Conservation (phyloP, 768 basidiomycete genomes). For the Suillus clintonianus region DNA sequence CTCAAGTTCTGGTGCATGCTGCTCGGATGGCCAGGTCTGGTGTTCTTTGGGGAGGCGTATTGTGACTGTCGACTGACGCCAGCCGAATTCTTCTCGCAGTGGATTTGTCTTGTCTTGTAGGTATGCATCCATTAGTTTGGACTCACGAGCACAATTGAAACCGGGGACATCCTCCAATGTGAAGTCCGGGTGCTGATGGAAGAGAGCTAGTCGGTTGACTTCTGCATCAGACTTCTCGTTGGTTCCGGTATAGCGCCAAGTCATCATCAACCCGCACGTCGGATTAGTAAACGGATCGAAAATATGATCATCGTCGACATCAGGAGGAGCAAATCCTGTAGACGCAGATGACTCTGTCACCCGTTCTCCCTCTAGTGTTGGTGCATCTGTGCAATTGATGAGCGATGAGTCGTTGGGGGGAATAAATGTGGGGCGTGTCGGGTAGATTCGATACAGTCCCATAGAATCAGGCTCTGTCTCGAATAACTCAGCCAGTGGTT, state of each 20-base stretch:
- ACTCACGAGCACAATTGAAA: constrained; percentile 23
- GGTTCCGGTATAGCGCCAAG: constrained; percentile 4
- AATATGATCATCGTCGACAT: not conserved
- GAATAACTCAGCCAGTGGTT: too few species aligned
- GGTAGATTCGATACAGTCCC: constrained; percentile 24
- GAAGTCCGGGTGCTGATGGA: constrained; percentile 18
- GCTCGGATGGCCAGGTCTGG: constrained; percentile 13
- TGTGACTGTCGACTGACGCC: constrained; percentile 25
- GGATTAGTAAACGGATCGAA: constrained; percentile 23
- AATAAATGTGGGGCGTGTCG: constrained; percentile 13
- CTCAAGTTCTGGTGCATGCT: constrained; percentile 27
- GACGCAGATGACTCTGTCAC: not conserved
- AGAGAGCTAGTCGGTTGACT: constrained; percentile 20
- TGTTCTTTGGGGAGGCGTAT: constrained; percentile 24
- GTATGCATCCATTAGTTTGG: constrained; percentile 5
- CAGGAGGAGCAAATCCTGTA: not conserved
- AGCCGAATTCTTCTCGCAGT: constrained; percentile 11
- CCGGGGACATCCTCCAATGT: constrained; percentile 15
- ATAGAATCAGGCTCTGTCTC: constrained; percentile 18
- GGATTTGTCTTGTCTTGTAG: constrained; percentile 14
- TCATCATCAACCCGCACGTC: not conserved
- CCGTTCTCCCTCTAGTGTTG: not conserved
- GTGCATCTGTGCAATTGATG: constrained; percentile 16
- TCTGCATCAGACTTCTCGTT: constrained; percentile 18
- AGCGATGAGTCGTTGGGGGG: constrained; percentile 18